Base-by-base conservation (phyloP, 495 filamentous ascomycete genomes). In the Neurospora africana region DNA sequence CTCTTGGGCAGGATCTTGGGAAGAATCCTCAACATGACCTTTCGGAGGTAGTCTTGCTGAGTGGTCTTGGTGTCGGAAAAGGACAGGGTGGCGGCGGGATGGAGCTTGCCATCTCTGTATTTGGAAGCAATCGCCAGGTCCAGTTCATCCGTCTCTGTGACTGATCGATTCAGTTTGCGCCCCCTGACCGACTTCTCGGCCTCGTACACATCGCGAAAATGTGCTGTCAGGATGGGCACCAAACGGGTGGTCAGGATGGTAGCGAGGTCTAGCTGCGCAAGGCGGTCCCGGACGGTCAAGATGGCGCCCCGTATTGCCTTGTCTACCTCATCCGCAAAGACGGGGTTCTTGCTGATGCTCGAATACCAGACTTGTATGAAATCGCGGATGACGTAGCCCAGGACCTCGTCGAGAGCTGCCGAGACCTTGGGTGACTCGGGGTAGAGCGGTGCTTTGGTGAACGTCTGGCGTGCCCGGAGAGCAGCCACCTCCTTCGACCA, bases 61-160 rank as follows among this genome's bases (percentile, higher is more conserved):
- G 91, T 86, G 6, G 89, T 79, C 78, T 91, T 94, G 67, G 90
- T 92, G 76, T 97, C 93, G 19, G 92, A 91, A 75, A 91, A 91
- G 40, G 90, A 87, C 72, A 97, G 80, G 7, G 89, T 91, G n/a
- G 92, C 94, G 15, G 95, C 96, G 27, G 93, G 88, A 78, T 99
- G 96, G 71, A 99, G 82, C 72, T 91, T 92, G 40, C 95, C 95
- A 78, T 95, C 91, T 61, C 87, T 89, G 80, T 95, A 99, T 81
- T 97, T 98, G 33, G 86, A 90, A 68, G 95, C 95, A 78, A 98
- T 97, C 2, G 95, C 95, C 74, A 96, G 84, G 81, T 98, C 92
- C 72, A 99, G 84, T 83, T 98, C 96, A 75, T 97, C 94, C 3
- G 94, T 97, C 80, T 99, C 96, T 11, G 96, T 99, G 38, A 99